Conservation (phyloP, 2,329 filamentous ascomycete genomes). For the Venturia effusa region DNA sequence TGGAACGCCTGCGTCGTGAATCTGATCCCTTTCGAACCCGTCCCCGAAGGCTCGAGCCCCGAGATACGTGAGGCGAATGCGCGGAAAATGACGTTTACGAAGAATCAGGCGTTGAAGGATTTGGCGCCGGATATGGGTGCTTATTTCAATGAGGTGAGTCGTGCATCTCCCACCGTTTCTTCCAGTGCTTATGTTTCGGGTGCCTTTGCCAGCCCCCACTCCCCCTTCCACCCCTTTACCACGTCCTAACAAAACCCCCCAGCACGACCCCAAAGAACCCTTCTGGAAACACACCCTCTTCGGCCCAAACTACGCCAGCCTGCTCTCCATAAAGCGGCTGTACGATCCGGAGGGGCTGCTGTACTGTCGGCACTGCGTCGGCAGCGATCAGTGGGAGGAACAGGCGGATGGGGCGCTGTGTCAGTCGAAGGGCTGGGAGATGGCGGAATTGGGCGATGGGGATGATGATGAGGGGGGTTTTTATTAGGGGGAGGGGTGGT, state of each 20-base stretch:
- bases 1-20: conserved; percentile 7
- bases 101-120: conserved; percentile 5
- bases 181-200: no score
- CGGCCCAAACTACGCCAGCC: conserved; percentile 23
- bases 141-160: conserved; percentile 10
- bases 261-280: conserved; percentile 17
- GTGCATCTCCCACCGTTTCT: neutral
- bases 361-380: conserved; percentile 14
- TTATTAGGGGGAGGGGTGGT: neutral
- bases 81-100: neutral
- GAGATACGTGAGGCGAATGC: neutral
- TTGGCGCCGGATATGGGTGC: conserved; percentile 4
- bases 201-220: no score
- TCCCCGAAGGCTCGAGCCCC: neutral
- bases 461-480: neutral
- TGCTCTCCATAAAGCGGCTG: conserved; percentile 22
- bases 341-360: conserved; percentile 26
- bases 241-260: neutral
- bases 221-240: neutral
- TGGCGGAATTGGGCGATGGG: neutral
- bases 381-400: conserved; percentile 10
- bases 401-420: conserved; percentile 8
- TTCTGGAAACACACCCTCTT: conserved; percentile 27
- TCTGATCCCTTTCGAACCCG: neutral
- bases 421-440: conserved; percentile 5